Percentiles rank a stretch among this genome's conserved stretches.
These are phyloP conservation scores for Miscanthus lutarioriparius DNA, from an alignment of 176 grass and related monocot species.

Conservation along the genomic window DNA sequence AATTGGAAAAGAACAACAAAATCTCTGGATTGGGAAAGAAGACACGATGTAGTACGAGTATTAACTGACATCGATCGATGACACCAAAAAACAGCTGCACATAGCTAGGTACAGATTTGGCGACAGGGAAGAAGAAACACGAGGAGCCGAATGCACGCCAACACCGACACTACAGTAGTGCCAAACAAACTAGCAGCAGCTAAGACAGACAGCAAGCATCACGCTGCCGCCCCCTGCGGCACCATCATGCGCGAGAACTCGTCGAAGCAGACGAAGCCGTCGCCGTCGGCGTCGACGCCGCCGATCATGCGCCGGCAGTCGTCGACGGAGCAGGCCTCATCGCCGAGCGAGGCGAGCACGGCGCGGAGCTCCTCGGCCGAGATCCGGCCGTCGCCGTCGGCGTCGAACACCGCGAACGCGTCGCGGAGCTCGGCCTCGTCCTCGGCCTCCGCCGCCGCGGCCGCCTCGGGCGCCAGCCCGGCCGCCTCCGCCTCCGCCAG, in stretches of 20 bases:
- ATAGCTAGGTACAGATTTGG: not conserved
- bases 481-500: constrained; percentile 29
- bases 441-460: constrained; percentile 6
- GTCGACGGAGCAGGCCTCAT: constrained; percentile 56
- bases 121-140: not conserved
- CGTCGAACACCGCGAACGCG: constrained; percentile 72
- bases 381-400: constrained; percentile 75
- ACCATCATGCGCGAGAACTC: constrained; percentile 74
- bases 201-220: not conserved
- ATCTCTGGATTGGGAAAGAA: no score
- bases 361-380: constrained; percentile 72
- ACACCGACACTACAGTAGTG: not conserved
- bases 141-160: not conserved
- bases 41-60: not conserved
- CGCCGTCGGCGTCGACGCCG: constrained; percentile 60
- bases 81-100: not conserved
- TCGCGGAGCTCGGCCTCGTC: constrained; percentile 65
- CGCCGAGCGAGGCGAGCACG: constrained; percentile 57
- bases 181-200: not conserved
- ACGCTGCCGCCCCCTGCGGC: constrained; percentile 26
- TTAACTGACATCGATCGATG: not conserved
- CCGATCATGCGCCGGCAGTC: constrained; percentile 81
- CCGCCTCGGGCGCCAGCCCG: constrained; percentile 2
- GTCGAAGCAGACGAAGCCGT: constrained; percentile 66
- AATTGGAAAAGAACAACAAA: not conserved